Conservation (phyloP, 345 rosid genomes). For the Schrenkiella parvula region DNA sequence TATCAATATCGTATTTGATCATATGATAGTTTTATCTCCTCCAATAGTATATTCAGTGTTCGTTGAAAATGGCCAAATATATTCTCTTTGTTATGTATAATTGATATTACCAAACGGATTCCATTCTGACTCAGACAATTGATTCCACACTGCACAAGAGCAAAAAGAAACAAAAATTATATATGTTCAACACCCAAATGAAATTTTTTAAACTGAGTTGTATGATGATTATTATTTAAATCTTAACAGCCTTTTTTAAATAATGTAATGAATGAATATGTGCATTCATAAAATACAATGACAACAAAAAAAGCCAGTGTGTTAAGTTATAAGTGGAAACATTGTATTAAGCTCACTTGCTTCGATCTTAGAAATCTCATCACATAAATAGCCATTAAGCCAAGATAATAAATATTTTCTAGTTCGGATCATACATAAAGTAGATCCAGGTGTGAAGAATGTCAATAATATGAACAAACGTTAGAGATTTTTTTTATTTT, state of each 20-base stretch:
- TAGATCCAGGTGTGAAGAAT: neutral
- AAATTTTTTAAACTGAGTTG: too few species aligned
- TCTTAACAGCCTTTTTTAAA: neutral
- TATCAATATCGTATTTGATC: neutral
- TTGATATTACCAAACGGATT: slow-evolving; percentile 1
- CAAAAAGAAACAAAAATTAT: neutral
- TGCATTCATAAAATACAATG: neutral
- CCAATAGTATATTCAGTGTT: neutral
- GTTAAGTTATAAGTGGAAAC: neutral
- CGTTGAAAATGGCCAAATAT: slow-evolving; percentile 6
- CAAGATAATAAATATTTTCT: neutral
- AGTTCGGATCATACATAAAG: neutral
- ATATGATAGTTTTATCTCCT: neutral
- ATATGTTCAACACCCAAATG: neutral
- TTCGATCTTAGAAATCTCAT: neutral
- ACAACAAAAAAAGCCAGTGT: neutral
- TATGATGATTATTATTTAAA: neutral
- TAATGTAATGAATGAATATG: neutral
- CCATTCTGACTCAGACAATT: neutral
- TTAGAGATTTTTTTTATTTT: neutral
- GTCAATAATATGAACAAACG: slow-evolving; percentile 16
- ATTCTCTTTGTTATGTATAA: neutral
- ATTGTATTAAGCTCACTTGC: neutral
- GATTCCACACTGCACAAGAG: too few species aligned
- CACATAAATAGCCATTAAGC: neutral